These are phyloP conservation scores for Protostelium mycophagum DNA, from an alignment of 78 protist genomes.

Conservation along the genomic window DNA sequence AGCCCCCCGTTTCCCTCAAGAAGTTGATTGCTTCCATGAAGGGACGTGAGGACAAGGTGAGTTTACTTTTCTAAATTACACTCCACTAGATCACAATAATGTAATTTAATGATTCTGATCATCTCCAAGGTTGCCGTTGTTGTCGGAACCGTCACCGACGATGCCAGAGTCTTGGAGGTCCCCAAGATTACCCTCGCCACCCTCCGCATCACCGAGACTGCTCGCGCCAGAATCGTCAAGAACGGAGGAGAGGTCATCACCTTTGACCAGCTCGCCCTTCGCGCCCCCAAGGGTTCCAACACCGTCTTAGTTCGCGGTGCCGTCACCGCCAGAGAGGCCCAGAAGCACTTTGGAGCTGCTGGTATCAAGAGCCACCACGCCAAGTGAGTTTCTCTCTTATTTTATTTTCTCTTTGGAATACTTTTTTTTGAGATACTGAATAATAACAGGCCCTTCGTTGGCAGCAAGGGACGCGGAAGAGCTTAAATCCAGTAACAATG, in stretches of 20 bases:
- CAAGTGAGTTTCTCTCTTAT: background rate
- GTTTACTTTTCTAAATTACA: background rate
- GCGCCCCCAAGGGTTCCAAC: conserved; percentile 91
- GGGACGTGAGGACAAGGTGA: conserved; percentile 68
- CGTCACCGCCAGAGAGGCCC: conserved; percentile 84
- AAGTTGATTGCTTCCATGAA: conserved; percentile 70
- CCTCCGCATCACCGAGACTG: conserved; percentile 93
- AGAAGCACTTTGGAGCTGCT: conserved; percentile 97
- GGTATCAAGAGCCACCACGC: conserved; percentile 82
- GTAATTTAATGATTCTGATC: background rate
- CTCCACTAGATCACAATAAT: background rate
- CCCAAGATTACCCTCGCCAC: conserved; percentile 94
- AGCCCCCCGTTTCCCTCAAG: conserved; percentile 88
- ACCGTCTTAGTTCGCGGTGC: conserved; percentile 96
- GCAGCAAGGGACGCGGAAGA: background rate
- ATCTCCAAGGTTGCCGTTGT: conserved; percentile 93
- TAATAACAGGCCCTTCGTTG: background rate
- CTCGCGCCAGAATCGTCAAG: conserved; percentile 92
- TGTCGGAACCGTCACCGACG: conserved; percentile 98
- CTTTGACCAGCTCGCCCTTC: conserved; percentile 98
- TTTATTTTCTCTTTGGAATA: background rate
- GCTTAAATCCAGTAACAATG: background rate
- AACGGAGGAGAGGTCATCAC: conserved; percentile 98
- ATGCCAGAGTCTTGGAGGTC: conserved; percentile 86
- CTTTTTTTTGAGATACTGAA: background rate